Evolutionary conservation across 805 yeast genomes (phyloP).

Genomic region (Komagataella pseudopastoris): DNA sequence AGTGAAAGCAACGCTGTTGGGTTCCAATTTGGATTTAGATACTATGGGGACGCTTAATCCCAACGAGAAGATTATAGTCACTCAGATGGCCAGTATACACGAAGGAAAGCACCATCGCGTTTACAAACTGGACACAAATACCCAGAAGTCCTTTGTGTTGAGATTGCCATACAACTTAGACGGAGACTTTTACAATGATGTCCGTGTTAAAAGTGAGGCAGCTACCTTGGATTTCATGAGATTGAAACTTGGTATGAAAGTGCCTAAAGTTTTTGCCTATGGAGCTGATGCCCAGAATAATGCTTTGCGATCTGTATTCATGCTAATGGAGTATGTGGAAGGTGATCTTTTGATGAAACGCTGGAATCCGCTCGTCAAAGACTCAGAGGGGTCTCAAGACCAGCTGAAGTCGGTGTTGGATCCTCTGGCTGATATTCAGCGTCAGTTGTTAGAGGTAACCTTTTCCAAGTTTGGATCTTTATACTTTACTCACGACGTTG

Average conservation of each 20-base stretch:
- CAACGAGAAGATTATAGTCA: slow-evolving; percentile 35
- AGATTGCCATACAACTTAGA: slow-evolving; percentile 79
- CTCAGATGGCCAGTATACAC: slow-evolving; percentile 70
- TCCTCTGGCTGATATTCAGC: slow-evolving; percentile 55
- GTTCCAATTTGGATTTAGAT: slow-evolving; percentile 30
- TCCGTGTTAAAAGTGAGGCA: slow-evolving; percentile 75
- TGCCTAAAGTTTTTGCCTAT: slow-evolving; percentile 63
- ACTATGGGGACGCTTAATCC: slow-evolving; percentile 30
- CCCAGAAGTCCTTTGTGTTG: slow-evolving; percentile 50
- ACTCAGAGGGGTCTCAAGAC: slow-evolving; percentile 35
- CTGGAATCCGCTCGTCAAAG: slow-evolving; percentile 77
- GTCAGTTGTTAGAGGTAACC: slow-evolving; percentile 34
- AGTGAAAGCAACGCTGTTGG: slow-evolving; percentile 16
- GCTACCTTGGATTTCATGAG: slow-evolving; percentile 83
- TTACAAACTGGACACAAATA: slow-evolving; percentile 56
- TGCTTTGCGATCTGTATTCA: slow-evolving; percentile 58
- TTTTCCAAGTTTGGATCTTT: slow-evolving; percentile 74
- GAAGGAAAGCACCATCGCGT: slow-evolving; percentile 93
- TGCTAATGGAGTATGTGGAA: slow-evolving; percentile 64
- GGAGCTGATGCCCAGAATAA: slow-evolving; percentile 45
- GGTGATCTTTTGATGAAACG: slow-evolving; percentile 78
- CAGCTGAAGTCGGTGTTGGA: slow-evolving; percentile 48
- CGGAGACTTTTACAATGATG: slow-evolving; percentile 47
- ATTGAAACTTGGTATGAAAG: slow-evolving; percentile 48
- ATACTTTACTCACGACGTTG: slow-evolving; percentile 62